phyloP scores from a whole-genome alignment of 306 rosid genomes.

The Fragaria vesca region DNA sequence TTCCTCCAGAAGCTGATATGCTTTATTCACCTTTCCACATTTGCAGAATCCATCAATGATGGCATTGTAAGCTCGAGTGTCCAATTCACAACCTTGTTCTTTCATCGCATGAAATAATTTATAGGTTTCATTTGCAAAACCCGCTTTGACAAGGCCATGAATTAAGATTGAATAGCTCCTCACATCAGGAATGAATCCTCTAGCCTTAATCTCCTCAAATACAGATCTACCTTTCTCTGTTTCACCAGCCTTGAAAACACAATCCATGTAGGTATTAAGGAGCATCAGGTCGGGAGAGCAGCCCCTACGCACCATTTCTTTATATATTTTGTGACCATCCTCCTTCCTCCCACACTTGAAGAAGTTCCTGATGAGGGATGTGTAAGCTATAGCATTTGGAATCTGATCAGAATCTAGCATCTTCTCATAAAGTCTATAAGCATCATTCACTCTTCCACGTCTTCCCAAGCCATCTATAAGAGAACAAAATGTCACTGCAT shows the following conservation, averaged over 20 bases:
- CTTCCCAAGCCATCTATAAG: constrained; percentile 93
- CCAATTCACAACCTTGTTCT: constrained; percentile 80
- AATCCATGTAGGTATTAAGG: constrained; percentile 91
- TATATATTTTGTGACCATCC: constrained; percentile 95
- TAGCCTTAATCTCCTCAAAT: constrained; percentile 75
- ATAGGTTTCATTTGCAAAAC: constrained; percentile 77
- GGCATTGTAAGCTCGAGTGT: constrained; percentile 76
- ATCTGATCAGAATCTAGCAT: constrained; percentile 72
- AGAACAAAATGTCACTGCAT: constrained; percentile 75
- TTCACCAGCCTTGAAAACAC: constrained; percentile 86
- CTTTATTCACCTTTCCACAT: constrained; percentile 84
- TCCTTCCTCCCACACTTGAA: constrained; percentile 85
- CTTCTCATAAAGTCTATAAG: constrained; percentile 84
- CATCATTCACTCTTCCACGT: constrained; percentile 73
- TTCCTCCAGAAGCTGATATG: constrained; percentile 87
- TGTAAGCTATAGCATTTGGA: constrained; percentile 69
- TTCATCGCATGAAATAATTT: constrained; percentile 75
- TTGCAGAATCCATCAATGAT: constrained; percentile 89
- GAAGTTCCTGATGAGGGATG: constrained; percentile 79
- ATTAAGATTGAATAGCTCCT: constrained; percentile 83
- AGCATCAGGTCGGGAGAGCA: constrained; percentile 81
- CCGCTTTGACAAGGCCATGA: constrained; percentile 84
- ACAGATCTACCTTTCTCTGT: constrained; percentile 74
- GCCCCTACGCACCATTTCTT: constrained; percentile 69
- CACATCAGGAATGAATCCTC: constrained; percentile 64